Evolutionary conservation across 441 rosid genomes (phyloP).

Genomic region (Adansonia grandidieri): DNA sequence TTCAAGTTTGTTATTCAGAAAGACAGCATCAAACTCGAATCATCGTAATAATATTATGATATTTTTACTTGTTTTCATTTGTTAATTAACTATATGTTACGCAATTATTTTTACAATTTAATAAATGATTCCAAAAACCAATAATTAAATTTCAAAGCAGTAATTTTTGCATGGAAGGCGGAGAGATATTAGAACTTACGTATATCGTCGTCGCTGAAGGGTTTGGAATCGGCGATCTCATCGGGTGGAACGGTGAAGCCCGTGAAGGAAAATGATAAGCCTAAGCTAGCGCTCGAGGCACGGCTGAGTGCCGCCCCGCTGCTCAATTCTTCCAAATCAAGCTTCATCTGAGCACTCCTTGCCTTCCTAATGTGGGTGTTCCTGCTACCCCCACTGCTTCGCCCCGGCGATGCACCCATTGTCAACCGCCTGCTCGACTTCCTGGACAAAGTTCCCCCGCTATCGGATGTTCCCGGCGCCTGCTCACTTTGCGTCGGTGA

Average conservation of each 20-base stretch:
- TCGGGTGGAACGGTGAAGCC: slow-evolving; percentile 86
- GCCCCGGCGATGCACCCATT: slow-evolving; percentile 69
- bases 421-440: slow-evolving; percentile 67
- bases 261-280: slow-evolving; percentile 89
- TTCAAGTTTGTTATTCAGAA: no score
- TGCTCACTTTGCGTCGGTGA: slow-evolving; percentile 53
- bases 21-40: no score
- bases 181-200: slow-evolving; percentile 44
- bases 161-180: slow-evolving; percentile 27
- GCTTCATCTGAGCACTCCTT: slow-evolving; percentile 77
- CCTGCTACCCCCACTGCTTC: slow-evolving; percentile 46
- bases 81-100: neutral
- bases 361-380: slow-evolving; percentile 79
- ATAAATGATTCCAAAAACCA: neutral
- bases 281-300: slow-evolving; percentile 92
- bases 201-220: slow-evolving; percentile 89
- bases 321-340: slow-evolving; percentile 71
- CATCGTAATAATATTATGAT: neutral
- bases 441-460: slow-evolving; percentile 55
- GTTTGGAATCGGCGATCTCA: slow-evolving; percentile 71
- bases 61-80: neutral
- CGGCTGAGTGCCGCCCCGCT: slow-evolving; percentile 92
- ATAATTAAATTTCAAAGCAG: neutral
- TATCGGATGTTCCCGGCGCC: slow-evolving; percentile 32
- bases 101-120: neutral